Percentiles rank a stretch among this genome's conserved stretches.
phyloP scores from a whole-genome alignment of 495 filamentous ascomycete genomes.

The Penicillium atrosanguineum region DNA sequence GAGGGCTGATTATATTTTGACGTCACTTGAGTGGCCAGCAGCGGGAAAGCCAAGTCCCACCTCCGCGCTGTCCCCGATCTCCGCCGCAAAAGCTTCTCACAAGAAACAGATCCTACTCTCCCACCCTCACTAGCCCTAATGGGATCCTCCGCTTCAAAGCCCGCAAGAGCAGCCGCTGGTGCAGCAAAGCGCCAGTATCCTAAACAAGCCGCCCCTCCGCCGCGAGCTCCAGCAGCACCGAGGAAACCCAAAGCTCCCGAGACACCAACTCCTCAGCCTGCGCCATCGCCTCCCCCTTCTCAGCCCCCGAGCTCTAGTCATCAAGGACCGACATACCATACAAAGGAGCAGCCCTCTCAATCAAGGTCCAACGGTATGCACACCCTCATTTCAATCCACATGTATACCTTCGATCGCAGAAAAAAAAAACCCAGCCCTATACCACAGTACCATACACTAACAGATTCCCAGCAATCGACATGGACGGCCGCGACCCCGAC shows the following conservation, averaged over 20 bases:
- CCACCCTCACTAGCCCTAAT: slow-evolving; percentile 32
- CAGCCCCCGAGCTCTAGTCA: slow-evolving; percentile 21
- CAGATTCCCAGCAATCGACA: slow-evolving; percentile 53
- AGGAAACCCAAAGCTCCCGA: slow-evolving; percentile 12
- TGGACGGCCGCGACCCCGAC: slow-evolving; percentile 63
- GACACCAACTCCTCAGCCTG: slow-evolving; percentile 23
- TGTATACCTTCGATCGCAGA: neutral
- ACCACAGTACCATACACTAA: neutral
- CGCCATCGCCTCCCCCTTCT: slow-evolving; percentile 20
- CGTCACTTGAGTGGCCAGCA: slow-evolving; percentile 21
- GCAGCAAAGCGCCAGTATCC: slow-evolving; percentile 56
- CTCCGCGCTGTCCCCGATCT: slow-evolving; percentile 24
- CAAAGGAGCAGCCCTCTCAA: slow-evolving; percentile 34
- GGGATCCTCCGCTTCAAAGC: slow-evolving; percentile 65
- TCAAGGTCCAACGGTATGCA: slow-evolving; percentile 36
- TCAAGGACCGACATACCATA: slow-evolving; percentile 40
- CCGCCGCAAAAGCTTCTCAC: slow-evolving; percentile 19
- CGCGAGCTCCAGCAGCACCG: slow-evolving; percentile 23
- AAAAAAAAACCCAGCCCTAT: neutral
- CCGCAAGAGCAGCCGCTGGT: slow-evolving; percentile 51
- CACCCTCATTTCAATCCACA: neutral
- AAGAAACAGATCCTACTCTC: neutral
- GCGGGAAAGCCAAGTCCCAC: slow-evolving; percentile 20
- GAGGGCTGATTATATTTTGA: slow-evolving; percentile 21
- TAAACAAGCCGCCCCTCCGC: slow-evolving; percentile 39